Base-by-base conservation (phyloP, 2,329 filamentous ascomycete genomes). In the Trichoderma atrobrunneum region DNA sequence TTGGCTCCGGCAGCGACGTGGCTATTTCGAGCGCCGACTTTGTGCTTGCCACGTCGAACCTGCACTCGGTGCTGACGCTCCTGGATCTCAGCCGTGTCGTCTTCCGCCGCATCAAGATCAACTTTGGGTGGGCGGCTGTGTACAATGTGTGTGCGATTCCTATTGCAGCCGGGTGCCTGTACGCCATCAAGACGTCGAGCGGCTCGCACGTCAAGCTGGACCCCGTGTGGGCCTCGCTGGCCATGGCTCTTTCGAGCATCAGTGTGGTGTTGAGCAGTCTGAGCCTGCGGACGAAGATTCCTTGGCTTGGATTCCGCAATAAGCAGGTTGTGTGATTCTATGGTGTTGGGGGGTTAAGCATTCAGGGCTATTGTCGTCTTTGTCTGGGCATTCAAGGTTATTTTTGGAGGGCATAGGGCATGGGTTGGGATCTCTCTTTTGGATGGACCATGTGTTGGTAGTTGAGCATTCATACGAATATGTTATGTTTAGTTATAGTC, bases 161-260 rank as follows among this genome's bases (percentile, higher is more conserved):
- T 1, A 86, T 97, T 71, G 93, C 94, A 0, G 94, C 94, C 0
- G 94, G 94, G 1, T 92, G 91, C 48, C 83, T 97, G 72, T 97
- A 93, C 80, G 83, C 87, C 2, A 74, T 91, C 61, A 79, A 77
- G 68, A 85, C 84, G 61, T 79, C 80, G 4, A 77, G 79, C 2
- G 87, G 85, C 2, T 79, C 79, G 34, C 91, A 92, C 78, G 81
- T 94, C 24, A 84, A 88, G 73, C 82, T 95, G 61, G 91, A 93
- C 79, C 92, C 92, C 0, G 92, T 93, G 1, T 98, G 95, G 95
- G 95, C 95, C 6, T 92, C 91, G 75, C 82, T 97, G 79, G 95
- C 95, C 1, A 98, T 98, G 95, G 95, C 95, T 30, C 81, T 95
- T 80, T 97, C 94, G 81, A 95, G 92, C 80, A 91, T 98, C 75